Conservation (phyloP, 352 stramenopile genomes). For the Saprolegnia parasitica region DNA sequence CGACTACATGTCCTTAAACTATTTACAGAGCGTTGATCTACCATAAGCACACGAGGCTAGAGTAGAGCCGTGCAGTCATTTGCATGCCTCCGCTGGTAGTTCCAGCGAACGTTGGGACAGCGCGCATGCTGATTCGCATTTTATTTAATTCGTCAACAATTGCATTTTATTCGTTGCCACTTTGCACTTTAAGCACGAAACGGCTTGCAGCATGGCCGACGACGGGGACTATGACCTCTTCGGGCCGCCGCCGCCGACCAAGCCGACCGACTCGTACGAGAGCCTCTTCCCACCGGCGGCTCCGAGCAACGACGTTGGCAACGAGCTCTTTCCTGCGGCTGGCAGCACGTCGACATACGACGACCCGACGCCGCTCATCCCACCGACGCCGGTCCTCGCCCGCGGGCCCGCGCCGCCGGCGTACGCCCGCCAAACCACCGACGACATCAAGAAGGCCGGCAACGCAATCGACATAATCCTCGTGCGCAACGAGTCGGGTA, state of each 20-base stretch:
- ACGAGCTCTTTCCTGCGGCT: not conserved
- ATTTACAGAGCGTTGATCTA: too few species aligned
- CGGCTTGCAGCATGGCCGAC: not conserved
- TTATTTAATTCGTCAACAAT: not conserved
- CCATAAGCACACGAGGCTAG: too few species aligned
- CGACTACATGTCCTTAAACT: too few species aligned
- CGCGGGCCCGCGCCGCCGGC: too few species aligned
- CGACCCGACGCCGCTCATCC: too few species aligned
- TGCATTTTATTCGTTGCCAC: not conserved
- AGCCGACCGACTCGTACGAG: not conserved
- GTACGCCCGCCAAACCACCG: not conserved
- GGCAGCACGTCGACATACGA: too few species aligned
- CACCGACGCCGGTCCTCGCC: too few species aligned
- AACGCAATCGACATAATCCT: constrained; percentile 79
- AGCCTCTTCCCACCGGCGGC: constrained; percentile 14
- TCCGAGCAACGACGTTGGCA: not conserved
- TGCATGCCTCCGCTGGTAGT: too few species aligned
- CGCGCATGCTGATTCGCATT: too few species aligned
- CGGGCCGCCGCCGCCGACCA: not conserved
- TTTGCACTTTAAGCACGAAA: not conserved
- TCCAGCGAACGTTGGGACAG: too few species aligned
- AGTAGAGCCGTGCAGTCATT: too few species aligned
- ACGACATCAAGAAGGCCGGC: constrained; percentile 48
- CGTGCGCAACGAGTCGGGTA: constrained; percentile 55
- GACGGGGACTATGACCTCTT: constrained; percentile 16